Percentiles rank a stretch among this genome's conserved stretches.
Conservation (phyloP, 1,284 basidiomycete species). For the Boletus smithii region DNA sequence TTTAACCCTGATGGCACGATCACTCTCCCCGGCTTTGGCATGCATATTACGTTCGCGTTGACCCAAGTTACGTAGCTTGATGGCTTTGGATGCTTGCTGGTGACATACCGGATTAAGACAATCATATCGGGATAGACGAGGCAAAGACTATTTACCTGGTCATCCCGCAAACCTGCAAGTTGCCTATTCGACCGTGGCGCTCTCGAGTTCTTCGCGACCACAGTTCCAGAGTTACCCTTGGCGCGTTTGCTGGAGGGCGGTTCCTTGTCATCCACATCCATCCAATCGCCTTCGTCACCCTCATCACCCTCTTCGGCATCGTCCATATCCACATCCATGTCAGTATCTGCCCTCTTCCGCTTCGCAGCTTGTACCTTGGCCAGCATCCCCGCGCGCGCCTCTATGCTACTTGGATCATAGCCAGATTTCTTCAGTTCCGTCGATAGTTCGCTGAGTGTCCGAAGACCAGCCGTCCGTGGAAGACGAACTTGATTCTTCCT, state of each 20-base stretch:
- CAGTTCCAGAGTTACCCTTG: conserved; percentile 62
- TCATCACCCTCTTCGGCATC: conserved; percentile 46
- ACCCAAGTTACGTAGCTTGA: conserved; percentile 77
- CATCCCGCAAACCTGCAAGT: conserved; percentile 76
- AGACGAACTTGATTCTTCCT: conserved; percentile 84
- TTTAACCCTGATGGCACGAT: conserved; percentile 76
- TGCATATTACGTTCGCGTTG: conserved; percentile 83
- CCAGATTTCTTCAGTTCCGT: conserved; percentile 82
- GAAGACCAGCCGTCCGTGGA: conserved; percentile 82
- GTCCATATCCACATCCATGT: conserved; percentile 52
- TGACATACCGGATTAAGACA: not conserved
- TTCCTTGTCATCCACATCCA: conserved; percentile 69
- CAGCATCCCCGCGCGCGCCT: conserved; percentile 82
- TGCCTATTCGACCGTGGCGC: conserved; percentile 70
- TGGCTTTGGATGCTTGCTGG: conserved; percentile 76
- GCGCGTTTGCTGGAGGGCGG: conserved; percentile 52
- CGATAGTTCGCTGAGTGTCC: conserved; percentile 86
- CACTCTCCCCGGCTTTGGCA: conserved; percentile 87
- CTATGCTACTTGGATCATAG: conserved; percentile 83
- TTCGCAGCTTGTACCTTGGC: conserved; percentile 75
- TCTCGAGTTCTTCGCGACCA: conserved; percentile 48
- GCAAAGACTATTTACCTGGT: conserved; percentile 47
- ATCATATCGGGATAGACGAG: not conserved
- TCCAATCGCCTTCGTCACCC: conserved; percentile 46
- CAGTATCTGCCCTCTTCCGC: conserved; percentile 63